phyloP scores from a whole-genome alignment of 139 green algal genomes.

The Nannochloris sp. region DNA sequence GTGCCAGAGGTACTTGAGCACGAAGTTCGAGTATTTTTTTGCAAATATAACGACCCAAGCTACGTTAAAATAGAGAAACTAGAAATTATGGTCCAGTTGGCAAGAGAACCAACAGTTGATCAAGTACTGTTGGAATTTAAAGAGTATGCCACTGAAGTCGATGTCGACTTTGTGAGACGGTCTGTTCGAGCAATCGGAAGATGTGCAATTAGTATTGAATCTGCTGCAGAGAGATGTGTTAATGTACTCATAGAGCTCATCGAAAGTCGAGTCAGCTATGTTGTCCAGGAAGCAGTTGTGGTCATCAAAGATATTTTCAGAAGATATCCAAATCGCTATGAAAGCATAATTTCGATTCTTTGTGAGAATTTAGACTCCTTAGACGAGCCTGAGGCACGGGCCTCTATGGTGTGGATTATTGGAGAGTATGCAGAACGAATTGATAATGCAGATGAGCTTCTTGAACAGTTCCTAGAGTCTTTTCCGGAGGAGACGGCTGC shows the following conservation, averaged over 20 bases:
- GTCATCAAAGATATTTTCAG: slow-evolving; percentile 98
- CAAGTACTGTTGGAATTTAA: slow-evolving; percentile 98
- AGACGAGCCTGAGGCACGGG: slow-evolving; percentile 96
- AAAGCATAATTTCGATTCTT: slow-evolving; percentile 88
- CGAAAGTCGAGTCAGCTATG: slow-evolving; percentile 91
- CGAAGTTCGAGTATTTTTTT: slow-evolving; percentile 98
- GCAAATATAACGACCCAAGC: slow-evolving; percentile 99
- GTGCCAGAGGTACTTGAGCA: slow-evolving; percentile 67
- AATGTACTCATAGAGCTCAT: slow-evolving; percentile 97
- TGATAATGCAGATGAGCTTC: slow-evolving; percentile 96
- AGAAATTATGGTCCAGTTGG: slow-evolving; percentile 95
- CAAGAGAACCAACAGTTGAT: slow-evolving; percentile 84
- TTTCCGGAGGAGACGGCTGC: slow-evolving; percentile 87
- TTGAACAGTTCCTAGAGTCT: slow-evolving; percentile 92
- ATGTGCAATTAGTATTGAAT: slow-evolving; percentile 84
- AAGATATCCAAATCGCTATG: slow-evolving; percentile 87
- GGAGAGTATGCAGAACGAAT: slow-evolving; percentile 99
- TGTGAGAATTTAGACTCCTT: slow-evolving; percentile 93
- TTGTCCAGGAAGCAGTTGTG: slow-evolving; percentile 95
- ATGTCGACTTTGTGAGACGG: slow-evolving; percentile 97
- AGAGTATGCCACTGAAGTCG: slow-evolving; percentile 98
- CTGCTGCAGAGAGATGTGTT: slow-evolving; percentile 83
- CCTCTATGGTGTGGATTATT: slow-evolving; percentile 94
- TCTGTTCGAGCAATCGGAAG: slow-evolving; percentile 85
- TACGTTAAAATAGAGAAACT: slow-evolving; percentile 99